phyloP scores from a whole-genome alignment of 1,284 basidiomycete species.

The Kwoniella shivajii region DNA sequence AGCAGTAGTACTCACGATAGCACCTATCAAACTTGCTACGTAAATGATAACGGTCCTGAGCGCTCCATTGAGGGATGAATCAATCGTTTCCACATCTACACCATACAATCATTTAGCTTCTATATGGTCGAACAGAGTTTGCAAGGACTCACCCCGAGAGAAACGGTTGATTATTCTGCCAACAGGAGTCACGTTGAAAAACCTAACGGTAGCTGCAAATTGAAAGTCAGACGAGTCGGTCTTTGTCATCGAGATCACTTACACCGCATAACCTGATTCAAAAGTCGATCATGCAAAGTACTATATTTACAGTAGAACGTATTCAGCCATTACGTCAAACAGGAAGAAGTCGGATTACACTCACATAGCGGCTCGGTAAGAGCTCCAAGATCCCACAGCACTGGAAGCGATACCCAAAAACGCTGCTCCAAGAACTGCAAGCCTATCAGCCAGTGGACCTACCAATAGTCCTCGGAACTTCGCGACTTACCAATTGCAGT shows the following conservation, averaged over 20 bases:
- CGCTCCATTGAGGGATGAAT: constrained; percentile 68
- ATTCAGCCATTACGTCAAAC: too few species aligned
- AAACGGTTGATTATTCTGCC: constrained; percentile 76
- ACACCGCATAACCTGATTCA: constrained; percentile 42
- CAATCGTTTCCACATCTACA: constrained; percentile 73
- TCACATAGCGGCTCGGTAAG: constrained; percentile 64
- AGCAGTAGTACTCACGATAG: constrained; percentile 62
- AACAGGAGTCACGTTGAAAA: constrained; percentile 52
- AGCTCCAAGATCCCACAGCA: constrained; percentile 53
- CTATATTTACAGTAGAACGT: too few species aligned
- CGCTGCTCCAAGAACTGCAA: constrained; percentile 33
- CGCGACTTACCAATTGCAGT: constrained; percentile 29
- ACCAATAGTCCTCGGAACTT: not conserved
- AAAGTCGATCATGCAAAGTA: constrained; percentile 46
- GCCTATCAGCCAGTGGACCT: not conserved
- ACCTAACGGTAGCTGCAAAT: constrained; percentile 42
- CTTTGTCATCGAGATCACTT: constrained; percentile 1
- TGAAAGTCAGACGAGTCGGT: not conserved
- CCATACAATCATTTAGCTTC: not conserved
- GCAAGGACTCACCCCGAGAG: constrained; percentile 57
- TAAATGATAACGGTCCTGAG: constrained; percentile 72
- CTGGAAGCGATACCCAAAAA: constrained; percentile 44
- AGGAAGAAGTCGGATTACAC: too few species aligned
- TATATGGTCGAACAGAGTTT: not conserved
- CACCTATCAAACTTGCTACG: constrained; percentile 69